These are phyloP conservation scores for Xylaria sp. DNA, from an alignment of 2,329 filamentous ascomycete genomes.

Conservation along the genomic window DNA sequence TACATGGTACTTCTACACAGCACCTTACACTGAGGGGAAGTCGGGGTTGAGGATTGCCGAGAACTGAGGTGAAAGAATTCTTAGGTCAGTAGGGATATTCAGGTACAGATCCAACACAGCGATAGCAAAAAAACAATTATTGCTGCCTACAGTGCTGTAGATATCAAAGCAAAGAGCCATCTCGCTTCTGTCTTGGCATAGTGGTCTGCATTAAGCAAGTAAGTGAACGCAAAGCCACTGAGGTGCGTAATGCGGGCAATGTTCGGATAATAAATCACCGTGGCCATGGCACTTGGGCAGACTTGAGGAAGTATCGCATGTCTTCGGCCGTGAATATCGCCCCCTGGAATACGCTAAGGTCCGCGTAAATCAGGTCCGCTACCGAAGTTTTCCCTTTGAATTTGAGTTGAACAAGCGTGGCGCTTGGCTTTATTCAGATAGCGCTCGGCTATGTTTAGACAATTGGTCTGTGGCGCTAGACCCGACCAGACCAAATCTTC, in stretches of 20 bases:
- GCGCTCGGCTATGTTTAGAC: not conserved
- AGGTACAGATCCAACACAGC: not conserved
- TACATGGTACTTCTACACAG: too few species aligned
- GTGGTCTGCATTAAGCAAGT: not conserved
- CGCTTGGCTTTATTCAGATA: not conserved
- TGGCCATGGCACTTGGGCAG: not conserved
- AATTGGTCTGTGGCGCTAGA: not conserved
- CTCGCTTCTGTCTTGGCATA: too few species aligned
- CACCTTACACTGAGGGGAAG: too few species aligned
- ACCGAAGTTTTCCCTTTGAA: conserved; percentile 15
- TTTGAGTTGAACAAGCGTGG: conserved; percentile 1
- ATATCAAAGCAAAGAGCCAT: too few species aligned
- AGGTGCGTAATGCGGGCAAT: conserved; percentile 1
- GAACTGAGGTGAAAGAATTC: too few species aligned
- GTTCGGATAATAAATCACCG: not conserved
- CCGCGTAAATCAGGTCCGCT: not conserved
- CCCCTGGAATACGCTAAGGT: too few species aligned
- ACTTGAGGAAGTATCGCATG: conserved; percentile 7
- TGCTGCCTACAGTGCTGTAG: not conserved
- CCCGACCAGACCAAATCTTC: not conserved
- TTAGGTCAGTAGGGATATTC: too few species aligned
- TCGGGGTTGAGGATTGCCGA: too few species aligned
- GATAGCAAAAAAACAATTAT: not conserved
- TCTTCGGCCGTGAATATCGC: too few species aligned
- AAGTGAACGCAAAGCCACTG: not conserved